phyloP scores from a whole-genome alignment of 2,329 filamentous ascomycete species.

The Aspergillus clavatus region DNA sequence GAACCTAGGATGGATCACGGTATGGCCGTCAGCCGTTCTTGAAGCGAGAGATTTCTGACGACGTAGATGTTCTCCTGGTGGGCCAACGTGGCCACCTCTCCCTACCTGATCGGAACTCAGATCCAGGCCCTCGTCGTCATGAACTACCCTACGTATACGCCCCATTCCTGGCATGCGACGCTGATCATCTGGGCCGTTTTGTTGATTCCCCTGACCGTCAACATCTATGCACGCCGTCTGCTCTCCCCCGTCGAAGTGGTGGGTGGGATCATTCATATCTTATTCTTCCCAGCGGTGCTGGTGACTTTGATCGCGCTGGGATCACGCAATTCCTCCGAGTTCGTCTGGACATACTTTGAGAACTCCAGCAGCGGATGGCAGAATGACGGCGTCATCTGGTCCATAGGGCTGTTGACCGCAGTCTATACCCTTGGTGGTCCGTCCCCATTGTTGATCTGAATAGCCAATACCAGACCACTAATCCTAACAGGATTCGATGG shows the following conservation, averaged over 20 bases:
- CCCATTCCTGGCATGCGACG: constrained; percentile 33
- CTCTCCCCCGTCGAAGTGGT: constrained; percentile 48
- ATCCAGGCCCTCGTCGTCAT: constrained; percentile 30
- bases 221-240: constrained; percentile 42
- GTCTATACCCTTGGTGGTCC: constrained; percentile 16
- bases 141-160: constrained; percentile 17
- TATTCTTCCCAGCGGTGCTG: constrained; percentile 37
- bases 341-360: constrained; percentile 29
- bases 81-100: constrained; percentile 22
- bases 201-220: constrained; percentile 45
- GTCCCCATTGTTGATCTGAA: too few species aligned
- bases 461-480: too few species aligned
- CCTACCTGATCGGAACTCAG: constrained; percentile 24
- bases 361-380: constrained; percentile 14
- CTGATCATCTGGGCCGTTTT: constrained; percentile 46
- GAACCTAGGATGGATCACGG: constrained; percentile 8
- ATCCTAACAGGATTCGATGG: constrained; percentile 25
- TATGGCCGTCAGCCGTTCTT: constrained; percentile 10
- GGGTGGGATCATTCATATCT: constrained; percentile 44
- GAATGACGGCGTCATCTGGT: constrained; percentile 7
- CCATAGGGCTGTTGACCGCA: constrained; percentile 14
- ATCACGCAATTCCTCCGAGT: constrained; percentile 6
- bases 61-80: constrained; percentile 24
- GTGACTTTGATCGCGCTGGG: constrained; percentile 14
- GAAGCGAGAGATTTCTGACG: not conserved